Evolutionary conservation across 805 yeast species (phyloP).

Genomic region (Dipodascus albidus): DNA sequence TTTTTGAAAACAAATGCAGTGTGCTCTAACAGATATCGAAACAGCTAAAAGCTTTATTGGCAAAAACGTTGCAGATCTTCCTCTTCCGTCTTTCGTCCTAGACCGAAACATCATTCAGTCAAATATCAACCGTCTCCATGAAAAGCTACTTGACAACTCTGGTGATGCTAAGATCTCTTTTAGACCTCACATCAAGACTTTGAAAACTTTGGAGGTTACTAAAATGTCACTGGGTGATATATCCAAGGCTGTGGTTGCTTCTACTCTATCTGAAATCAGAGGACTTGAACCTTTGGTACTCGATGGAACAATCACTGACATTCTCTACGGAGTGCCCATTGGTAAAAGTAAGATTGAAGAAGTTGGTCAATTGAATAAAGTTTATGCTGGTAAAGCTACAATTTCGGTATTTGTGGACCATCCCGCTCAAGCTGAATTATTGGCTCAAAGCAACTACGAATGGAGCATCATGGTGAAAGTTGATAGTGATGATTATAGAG

Average conservation of each 20-base stretch:
- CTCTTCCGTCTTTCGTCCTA: slow-evolving; percentile 50
- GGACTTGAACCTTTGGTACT: slow-evolving; percentile 31
- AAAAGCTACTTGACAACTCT: slow-evolving; percentile 14
- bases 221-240: slow-evolving; percentile 38
- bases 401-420: slow-evolving; percentile 34
- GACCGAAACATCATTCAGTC: slow-evolving; percentile 29
- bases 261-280: slow-evolving; percentile 61
- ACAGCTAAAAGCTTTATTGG: slow-evolving; percentile 24
- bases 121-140: slow-evolving; percentile 42
- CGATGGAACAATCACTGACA: slow-evolving; percentile 34
- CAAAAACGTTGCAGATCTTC: slow-evolving; percentile 33
- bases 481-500: slow-evolving; percentile 62
- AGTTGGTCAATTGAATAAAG: slow-evolving; percentile 31
- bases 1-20: no score
- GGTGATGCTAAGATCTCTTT: slow-evolving; percentile 23
- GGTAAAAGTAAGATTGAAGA: slow-evolving; percentile 38
- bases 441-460: slow-evolving; percentile 22
- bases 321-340: slow-evolving; percentile 50
- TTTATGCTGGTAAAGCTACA: slow-evolving; percentile 34
- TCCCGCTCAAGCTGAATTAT: slow-evolving; percentile 39
- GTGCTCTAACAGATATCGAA: not conserved
- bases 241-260: slow-evolving; percentile 46
- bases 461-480: slow-evolving; percentile 64
- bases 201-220: slow-evolving; percentile 54
- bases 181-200: slow-evolving; percentile 69